Conservation (phyloP, 495 filamentous ascomycete species). For the Penicillium roqueforti region DNA sequence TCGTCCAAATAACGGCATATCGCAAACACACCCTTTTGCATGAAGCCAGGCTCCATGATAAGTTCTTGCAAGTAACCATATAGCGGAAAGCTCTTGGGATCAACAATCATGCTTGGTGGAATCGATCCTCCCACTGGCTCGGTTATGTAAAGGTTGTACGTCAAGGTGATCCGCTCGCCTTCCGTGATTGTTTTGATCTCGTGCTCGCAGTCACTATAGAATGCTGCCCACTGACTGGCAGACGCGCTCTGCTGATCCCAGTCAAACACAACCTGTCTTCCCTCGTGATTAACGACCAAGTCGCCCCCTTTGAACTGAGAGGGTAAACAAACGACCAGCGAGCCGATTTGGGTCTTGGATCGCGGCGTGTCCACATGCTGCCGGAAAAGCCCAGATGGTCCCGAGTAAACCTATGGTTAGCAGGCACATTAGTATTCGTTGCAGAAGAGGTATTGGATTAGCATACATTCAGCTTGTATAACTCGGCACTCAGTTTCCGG, state of each 20-base stretch:
- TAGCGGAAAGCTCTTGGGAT: conserved; percentile 9
- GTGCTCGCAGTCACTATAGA: conserved; percentile 60
- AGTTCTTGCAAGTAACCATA: conserved; percentile 6
- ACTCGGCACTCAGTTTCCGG: conserved; percentile 36
- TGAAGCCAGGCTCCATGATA: conserved; percentile 12
- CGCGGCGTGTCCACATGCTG: conserved; percentile 55
- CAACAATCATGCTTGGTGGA: background rate
- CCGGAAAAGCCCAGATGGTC: conserved; percentile 49
- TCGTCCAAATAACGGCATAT: too few species aligned
- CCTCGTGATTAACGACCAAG: conserved; percentile 20
- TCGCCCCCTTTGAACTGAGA: conserved; percentile 37
- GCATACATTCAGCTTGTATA: conserved; percentile 56
- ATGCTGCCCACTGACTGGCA: conserved; percentile 53
- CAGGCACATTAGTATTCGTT: background rate
- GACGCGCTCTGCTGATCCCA: conserved; percentile 31
- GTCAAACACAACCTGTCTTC: conserved; percentile 35
- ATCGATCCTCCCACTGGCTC: conserved; percentile 1
- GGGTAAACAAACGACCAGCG: conserved; percentile 53
- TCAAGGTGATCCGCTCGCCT: conserved; percentile 54
- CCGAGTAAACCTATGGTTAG: conserved; percentile 40
- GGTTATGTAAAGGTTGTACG: conserved; percentile 53
- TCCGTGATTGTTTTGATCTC: conserved; percentile 51
- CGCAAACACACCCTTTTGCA: background rate
- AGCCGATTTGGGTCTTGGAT: conserved; percentile 46
- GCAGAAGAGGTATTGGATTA: background rate